Evolutionary conservation across 2,329 filamentous ascomycete species (phyloP), one percentile per base, ranked within the genome.

Genomic region (Acephala macrosclerotiorum): DNA sequence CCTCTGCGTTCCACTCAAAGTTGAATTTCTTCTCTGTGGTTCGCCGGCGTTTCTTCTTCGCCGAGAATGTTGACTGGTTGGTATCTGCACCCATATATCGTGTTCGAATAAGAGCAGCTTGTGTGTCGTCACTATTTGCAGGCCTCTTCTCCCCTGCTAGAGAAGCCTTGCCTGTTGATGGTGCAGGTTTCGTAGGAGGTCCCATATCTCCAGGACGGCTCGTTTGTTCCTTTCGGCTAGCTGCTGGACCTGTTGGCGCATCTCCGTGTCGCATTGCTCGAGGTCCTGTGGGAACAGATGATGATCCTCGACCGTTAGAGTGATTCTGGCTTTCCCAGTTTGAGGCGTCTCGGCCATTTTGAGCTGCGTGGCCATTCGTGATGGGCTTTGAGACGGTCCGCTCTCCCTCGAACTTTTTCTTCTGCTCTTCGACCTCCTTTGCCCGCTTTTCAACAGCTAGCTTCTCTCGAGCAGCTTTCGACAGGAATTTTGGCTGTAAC

Each of bases 11-110:
- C 96, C 96, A 99, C 74, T 97, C 96, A 74, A 99, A 99, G 75
- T 97, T 99, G 83, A 99, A 99, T 78, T 99, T 98, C 80, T 94
- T 93, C 75, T 97, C 95, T 0, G 93, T 96, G 1, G 94, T 97
- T 68, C 95, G 87, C 81, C 92, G 91, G 64, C 95, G 87, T 83
- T 98, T 98, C 85, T 98, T 99, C 82, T 96, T 93, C 0, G 94
- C 94, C 0, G 94, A 97, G 76, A 98, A 97, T 42, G 87, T 97
- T 4, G 91, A 94, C 69, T 90, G 87, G 70, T 96, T 96, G 60
- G 92, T 88, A 70, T 97, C 93, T 0, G 93, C 91, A 2, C 96
- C 96, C 86, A 98, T 94, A 76, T 99, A 99, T 68, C 93, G 85
- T 72, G 93, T 89, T 66, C 92, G 86, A 67, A 93, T 88, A 65